phyloP scores from a whole-genome alignment of 352 stramenopile genomes.

The Globisporangium okanoganense region DNA sequence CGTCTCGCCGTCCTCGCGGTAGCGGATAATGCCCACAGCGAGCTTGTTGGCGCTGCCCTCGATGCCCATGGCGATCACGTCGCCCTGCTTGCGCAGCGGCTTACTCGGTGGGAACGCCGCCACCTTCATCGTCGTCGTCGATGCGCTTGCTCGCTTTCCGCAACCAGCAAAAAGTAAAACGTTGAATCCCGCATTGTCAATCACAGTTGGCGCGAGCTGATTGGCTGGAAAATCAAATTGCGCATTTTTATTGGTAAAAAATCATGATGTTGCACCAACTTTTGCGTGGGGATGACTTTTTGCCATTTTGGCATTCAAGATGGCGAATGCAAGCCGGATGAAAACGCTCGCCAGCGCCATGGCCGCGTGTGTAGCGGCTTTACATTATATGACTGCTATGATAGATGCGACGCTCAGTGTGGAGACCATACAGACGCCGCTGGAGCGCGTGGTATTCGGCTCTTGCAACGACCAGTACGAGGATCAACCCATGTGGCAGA shows the following conservation, averaged over 20 bases:
- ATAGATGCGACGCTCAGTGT: neutral
- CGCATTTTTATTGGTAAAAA: neutral
- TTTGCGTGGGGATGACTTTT: neutral
- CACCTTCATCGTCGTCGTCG: conserved; percentile 2
- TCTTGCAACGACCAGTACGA: conserved; percentile 86
- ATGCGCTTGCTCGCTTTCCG: conserved; percentile 1
- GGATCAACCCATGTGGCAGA: conserved; percentile 63
- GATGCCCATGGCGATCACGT: conserved; percentile 95
- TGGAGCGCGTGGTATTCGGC: conserved; percentile 64
- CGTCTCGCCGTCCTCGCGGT: conserved; percentile 65
- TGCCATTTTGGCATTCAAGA: neutral
- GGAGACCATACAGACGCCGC: conserved; percentile 25
- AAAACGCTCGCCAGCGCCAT: neutral
- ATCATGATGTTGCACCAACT: neutral
- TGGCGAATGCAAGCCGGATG: neutral
- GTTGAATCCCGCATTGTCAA: conserved; percentile 9
- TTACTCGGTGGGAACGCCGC: conserved; percentile 18
- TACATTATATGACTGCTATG: neutral
- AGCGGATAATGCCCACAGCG: conserved; percentile 84
- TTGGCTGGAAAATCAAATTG: conserved; percentile 25
- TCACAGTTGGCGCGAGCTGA: conserved; percentile 17
- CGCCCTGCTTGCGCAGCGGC: conserved; percentile 57
- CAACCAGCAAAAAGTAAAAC: conserved; percentile 13
- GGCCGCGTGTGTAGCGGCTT: neutral
- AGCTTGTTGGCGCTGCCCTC: conserved; percentile 99